Conservation (phyloP, 768 basidiomycete genomes). For the Galerina marginata region DNA sequence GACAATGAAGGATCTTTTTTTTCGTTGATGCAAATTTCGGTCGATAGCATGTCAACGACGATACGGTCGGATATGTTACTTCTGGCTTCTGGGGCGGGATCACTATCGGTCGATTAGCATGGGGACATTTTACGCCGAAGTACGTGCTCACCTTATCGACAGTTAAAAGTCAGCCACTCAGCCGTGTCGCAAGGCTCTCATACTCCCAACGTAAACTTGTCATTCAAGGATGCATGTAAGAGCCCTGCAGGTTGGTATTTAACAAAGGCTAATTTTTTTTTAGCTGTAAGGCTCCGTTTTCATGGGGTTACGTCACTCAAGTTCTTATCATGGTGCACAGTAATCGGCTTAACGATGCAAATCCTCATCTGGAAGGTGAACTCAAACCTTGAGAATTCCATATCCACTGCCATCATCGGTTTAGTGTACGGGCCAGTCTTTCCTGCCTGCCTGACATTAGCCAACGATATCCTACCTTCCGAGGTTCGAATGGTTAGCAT, state of each 20-base stretch:
- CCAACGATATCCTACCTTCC: conserved; percentile 50
- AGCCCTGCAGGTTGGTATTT: conserved; percentile 1
- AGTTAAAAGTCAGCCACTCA: background rate
- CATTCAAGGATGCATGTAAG: conserved; percentile 43
- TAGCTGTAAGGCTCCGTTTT: conserved; percentile 6
- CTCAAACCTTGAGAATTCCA: conserved; percentile 50
- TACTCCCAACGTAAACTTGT: conserved; percentile 39
- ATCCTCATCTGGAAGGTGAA: conserved; percentile 56
- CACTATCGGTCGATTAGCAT: conserved; percentile 50
- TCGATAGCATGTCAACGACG: conserved; percentile 48
- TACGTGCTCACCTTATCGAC: conserved; percentile 22
- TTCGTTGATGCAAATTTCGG: background rate
- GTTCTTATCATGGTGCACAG: background rate
- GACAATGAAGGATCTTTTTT: background rate
- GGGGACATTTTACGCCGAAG: conserved; percentile 53
- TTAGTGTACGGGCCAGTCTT: conserved; percentile 56
- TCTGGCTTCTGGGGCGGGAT: conserved; percentile 66
- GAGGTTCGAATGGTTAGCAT: conserved; percentile 57
- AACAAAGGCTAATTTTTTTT: background rate
- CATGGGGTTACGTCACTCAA: background rate
- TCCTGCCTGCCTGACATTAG: conserved; percentile 49
- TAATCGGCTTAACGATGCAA: conserved; percentile 38
- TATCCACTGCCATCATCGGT: conserved; percentile 54
- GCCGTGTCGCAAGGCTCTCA: conserved; percentile 35
- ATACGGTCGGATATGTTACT: conserved; percentile 60